phyloP scores from a whole-genome alignment of 805 yeast species.

The Starmerella sirachaensis region DNA sequence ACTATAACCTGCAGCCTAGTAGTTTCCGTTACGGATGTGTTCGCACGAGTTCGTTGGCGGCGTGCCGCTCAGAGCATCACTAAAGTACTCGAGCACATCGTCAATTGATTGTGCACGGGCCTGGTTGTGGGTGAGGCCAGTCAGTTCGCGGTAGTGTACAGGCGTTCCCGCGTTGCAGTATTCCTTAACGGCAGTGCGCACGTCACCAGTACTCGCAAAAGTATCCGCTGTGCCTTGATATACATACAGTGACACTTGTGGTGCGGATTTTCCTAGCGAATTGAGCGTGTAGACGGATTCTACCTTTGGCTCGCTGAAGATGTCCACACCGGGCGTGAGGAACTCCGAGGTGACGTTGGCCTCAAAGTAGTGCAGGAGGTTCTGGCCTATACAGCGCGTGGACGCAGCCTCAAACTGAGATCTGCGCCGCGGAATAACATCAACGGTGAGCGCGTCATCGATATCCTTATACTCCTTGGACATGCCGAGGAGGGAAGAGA shows the following conservation, averaged over 20 bases:
- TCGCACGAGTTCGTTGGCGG: constrained; percentile 6
- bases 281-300: constrained; percentile 17
- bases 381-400: constrained; percentile 14
- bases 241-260: constrained; percentile 21
- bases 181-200: constrained; percentile 14
- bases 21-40: constrained; percentile 1
- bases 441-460: constrained; percentile 11
- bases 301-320: constrained; percentile 12
- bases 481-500: constrained; percentile 25
- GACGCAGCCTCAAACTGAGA: constrained; percentile 14
- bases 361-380: constrained; percentile 13
- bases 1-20: not conserved
- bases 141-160: constrained; percentile 19
- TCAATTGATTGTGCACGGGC: constrained; percentile 2
- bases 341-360: constrained; percentile 17
- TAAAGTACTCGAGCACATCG: constrained; percentile 12
- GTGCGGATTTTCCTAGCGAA: constrained; percentile 20
- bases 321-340: constrained; percentile 15
- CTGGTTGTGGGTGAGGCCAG: constrained; percentile 12
- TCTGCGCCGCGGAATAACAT: constrained; percentile 10
- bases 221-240: constrained; percentile 25
- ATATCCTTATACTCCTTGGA: constrained; percentile 23
- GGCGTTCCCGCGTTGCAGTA: constrained; percentile 22
- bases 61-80: constrained; percentile 5
- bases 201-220: constrained; percentile 16